Conservation (phyloP, 169 alveolate genomes). For the Plasmodium falciparum region DNA sequence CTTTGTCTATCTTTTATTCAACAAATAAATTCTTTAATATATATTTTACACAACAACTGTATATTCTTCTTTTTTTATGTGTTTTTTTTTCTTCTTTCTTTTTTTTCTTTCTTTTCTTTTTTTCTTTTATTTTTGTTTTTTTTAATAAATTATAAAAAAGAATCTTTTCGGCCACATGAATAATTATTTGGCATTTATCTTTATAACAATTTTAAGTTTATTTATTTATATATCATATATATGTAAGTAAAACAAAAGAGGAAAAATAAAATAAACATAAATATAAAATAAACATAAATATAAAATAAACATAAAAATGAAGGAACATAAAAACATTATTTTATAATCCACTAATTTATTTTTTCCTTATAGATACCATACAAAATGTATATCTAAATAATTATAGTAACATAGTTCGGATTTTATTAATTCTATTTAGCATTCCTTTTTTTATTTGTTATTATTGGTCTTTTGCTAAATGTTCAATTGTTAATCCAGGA, state of each 20-base stretch:
- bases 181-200: conserved; percentile 34
- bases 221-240: conserved; percentile 48
- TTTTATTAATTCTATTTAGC: conserved; percentile 20
- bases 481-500: conserved; percentile 44
- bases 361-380: conserved; percentile 23
- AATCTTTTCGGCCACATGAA: conserved; percentile 47
- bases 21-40: too few species aligned
- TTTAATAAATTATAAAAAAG: neutral
- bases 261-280: neutral
- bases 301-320: neutral
- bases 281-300: neutral
- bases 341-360: neutral
- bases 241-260: conserved; percentile 21
- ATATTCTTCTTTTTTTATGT: too few species aligned
- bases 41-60: too few species aligned
- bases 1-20: too few species aligned
- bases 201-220: conserved; percentile 34
- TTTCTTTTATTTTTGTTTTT: conserved; percentile 5
- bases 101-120: neutral
- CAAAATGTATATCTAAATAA: conserved; percentile 59
- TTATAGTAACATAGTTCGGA: conserved; percentile 20
- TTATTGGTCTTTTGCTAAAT: conserved; percentile 59
- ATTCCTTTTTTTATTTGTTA: conserved; percentile 50
- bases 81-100: neutral
- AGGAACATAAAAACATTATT: neutral